Evolutionary conservation across 176 grass and related monocot species (phyloP), one percentile per base, ranked within the genome.

Genomic region (Juncus inflexus): DNA sequence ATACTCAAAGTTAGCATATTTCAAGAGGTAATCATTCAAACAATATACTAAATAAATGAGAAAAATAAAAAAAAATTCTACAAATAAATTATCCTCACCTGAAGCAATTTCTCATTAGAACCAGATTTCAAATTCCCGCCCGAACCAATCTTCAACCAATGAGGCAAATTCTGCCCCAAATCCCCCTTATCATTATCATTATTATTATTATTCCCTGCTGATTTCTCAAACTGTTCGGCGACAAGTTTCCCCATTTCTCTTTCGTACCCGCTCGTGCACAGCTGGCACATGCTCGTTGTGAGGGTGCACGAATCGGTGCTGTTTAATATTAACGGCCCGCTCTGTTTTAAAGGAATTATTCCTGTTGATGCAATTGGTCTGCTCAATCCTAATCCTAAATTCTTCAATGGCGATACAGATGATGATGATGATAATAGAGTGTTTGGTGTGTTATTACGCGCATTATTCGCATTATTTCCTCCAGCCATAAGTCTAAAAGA

Each of bases 71-170:
- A 3, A 70, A 42, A 12, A 7, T 40, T 71, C 9, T 0, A 60
- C 37, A 51, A 8, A 2, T 6, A 50, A n/a, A 52, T 1, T 50
- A 47, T 57, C 7, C 37, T 13, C 5, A 51, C 53, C 52, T 63
- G 51, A 49, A 43, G 3, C 3, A 2, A 52, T 74, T 38, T 65
- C 53, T 8, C 13, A 37, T 15, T 68, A 70, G 60, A 78, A 58
- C 38, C 76, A 79, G 61, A 73, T 50, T 82, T 74, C 78, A 81
- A 52, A 37, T n/a, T 65, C 19, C 72, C 52, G 78, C 63, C 80
- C 59, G 14, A 47, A 5, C 53, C 83, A 40, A 73, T 83, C 68
- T 82, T 85, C 63, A 99, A 54, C 95, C 95, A 99, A 42, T 85
- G 86, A 63, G 89, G 89, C 62, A 91, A 76, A 54, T 65, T 51